Evolutionary conservation across 2,329 filamentous ascomycete genomes (phyloP).

Genomic region (Lithohypha guttulata): DNA sequence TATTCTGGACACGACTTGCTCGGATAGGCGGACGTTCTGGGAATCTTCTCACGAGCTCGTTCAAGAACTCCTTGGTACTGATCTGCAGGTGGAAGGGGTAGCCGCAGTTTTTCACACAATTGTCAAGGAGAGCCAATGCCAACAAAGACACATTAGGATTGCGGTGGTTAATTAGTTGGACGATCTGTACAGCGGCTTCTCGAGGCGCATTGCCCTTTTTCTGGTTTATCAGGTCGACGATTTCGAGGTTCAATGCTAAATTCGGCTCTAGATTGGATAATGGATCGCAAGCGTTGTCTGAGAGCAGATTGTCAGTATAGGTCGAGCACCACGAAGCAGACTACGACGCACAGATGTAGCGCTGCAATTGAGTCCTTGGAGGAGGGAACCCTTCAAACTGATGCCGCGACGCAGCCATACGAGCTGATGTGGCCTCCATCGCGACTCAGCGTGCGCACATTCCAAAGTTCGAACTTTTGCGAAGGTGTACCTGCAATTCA

Average conservation of each 20-base stretch:
- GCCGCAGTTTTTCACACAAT: conserved; percentile 98
- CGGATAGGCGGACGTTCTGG: conserved; percentile 85
- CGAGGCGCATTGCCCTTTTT: conserved; percentile 95
- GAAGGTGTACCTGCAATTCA: background rate
- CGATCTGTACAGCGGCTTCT: conserved; percentile 86
- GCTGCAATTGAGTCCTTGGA: conserved; percentile 75
- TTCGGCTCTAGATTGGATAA: conserved; percentile 92
- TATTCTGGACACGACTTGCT: conserved; percentile 73
- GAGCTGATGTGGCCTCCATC: conserved; percentile 88
- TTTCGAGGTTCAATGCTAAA: conserved; percentile 89
- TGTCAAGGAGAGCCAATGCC: conserved; percentile 73
- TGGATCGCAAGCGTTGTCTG: conserved; percentile 84
- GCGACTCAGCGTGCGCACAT: background rate
- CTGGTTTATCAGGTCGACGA: conserved; percentile 88
- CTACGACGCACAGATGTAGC: conserved; percentile 63
- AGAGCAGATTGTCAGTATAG: conserved; percentile 14
- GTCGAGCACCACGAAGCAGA: conserved; percentile 8
- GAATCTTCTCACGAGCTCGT: conserved; percentile 92
- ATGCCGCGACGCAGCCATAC: conserved; percentile 89
- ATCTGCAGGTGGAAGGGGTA: conserved; percentile 99
- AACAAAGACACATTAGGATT: conserved; percentile 91
- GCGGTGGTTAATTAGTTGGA: conserved; percentile 89
- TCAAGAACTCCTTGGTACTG: conserved; percentile 96
- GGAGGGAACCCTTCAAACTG: conserved; percentile 78
- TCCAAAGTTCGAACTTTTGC: background rate